Evolutionary conservation across 495 filamentous ascomycete genomes (phyloP).

Genomic region (Aspergillus sclerotioniger): DNA sequence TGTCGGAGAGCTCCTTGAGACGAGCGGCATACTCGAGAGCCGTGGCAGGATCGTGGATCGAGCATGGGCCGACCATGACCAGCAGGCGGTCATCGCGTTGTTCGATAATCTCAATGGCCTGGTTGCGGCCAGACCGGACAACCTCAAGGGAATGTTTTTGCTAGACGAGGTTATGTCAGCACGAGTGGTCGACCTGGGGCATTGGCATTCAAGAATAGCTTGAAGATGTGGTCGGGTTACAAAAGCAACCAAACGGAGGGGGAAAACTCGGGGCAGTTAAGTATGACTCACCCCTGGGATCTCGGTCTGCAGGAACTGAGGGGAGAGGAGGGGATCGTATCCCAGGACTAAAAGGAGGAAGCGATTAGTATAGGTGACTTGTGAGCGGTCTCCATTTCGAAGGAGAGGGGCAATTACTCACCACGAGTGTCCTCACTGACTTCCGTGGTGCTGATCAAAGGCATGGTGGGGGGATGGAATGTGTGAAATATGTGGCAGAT

Average conservation of each 20-base stretch:
- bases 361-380: constrained; percentile 10
- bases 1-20: constrained; percentile 69
- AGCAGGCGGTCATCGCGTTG: constrained; percentile 80
- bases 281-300: constrained; percentile 70
- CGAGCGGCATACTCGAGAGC: constrained; percentile 83
- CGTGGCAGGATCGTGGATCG: constrained; percentile 87
- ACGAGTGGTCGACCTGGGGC: constrained; percentile 12
- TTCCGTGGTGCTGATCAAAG: constrained; percentile 48
- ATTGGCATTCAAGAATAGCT: background rate
- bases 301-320: constrained; percentile 82
- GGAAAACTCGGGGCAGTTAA: background rate
- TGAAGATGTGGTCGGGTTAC: too few relatives aligned
- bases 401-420: constrained; percentile 32
- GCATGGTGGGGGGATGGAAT: constrained; percentile 36
- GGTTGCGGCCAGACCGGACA: constrained; percentile 77
- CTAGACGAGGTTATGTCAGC: constrained; percentile 26
- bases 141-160: constrained; percentile 54
- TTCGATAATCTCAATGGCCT: constrained; percentile 81
- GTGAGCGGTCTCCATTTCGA: too few relatives aligned
- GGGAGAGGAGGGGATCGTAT: constrained; percentile 91
- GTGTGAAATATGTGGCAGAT: background rate
- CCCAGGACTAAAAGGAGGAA: constrained; percentile 66
- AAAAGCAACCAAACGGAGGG: background rate
- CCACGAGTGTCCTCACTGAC: constrained; percentile 54
- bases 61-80: constrained; percentile 93